phyloP scores from a whole-genome alignment of 257 asterid species.

The Solanum etuberosum region DNA sequence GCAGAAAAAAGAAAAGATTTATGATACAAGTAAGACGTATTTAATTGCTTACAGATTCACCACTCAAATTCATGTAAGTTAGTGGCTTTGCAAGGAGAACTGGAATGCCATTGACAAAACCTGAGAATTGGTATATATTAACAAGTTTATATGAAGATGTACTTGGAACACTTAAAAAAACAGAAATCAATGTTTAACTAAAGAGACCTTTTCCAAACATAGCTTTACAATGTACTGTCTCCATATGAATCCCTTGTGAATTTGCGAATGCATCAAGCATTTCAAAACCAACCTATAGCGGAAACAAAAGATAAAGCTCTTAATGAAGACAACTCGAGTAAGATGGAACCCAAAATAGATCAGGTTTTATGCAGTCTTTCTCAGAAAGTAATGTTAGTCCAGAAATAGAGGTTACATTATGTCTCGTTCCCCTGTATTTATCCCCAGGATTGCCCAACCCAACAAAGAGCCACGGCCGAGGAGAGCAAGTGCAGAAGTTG shows the following conservation, averaged over 20 bases:
- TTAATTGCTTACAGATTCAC: conserved; percentile 68
- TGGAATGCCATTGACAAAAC: conserved; percentile 56
- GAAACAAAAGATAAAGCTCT: neutral
- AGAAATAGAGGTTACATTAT: conserved; percentile 33
- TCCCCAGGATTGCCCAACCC: conserved; percentile 97
- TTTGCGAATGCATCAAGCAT: conserved; percentile 71
- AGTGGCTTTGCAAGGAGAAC: conserved; percentile 91
- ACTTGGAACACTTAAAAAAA: neutral
- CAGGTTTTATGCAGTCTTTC: neutral
- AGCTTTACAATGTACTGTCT: conserved; percentile 71
- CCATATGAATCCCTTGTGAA: conserved; percentile 54
- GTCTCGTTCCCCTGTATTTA: conserved; percentile 64
- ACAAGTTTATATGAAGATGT: neutral
- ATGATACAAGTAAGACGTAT: neutral
- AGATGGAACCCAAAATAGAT: neutral
- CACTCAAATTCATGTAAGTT: conserved; percentile 84
- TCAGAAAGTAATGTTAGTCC: neutral
- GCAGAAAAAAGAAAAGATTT: neutral
- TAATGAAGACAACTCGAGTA: neutral
- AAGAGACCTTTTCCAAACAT: conserved; percentile 70
- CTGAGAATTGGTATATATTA: conserved; percentile 23
- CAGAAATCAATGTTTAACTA: neutral
- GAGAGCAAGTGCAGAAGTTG: conserved; percentile 28
- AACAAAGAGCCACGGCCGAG: conserved; percentile 80
- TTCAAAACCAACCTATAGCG: conserved; percentile 54